These are phyloP conservation scores for Hypoxylon subgilvum DNA, from an alignment of 495 filamentous ascomycete species.

Conservation along the genomic window DNA sequence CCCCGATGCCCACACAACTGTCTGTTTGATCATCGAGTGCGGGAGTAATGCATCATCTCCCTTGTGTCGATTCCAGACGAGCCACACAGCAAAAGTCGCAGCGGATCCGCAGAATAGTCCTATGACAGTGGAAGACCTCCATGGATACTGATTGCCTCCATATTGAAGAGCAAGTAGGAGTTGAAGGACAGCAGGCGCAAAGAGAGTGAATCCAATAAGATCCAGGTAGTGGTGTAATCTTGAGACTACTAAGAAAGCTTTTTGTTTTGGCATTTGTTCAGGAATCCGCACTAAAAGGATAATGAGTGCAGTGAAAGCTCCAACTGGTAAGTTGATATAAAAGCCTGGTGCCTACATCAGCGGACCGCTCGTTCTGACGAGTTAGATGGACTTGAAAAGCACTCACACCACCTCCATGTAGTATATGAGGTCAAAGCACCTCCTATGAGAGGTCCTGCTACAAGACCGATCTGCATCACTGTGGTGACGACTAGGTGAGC, in stretches of 20 bases:
- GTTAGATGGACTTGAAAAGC: not conserved
- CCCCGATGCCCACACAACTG: constrained; percentile 27
- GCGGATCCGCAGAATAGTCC: constrained; percentile 52
- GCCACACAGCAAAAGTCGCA: constrained; percentile 47
- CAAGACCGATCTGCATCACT: constrained; percentile 35
- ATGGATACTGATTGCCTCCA: constrained; percentile 53
- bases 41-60: constrained; percentile 51
- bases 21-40: constrained; percentile 16
- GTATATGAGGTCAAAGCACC: constrained; percentile 65
- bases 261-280: constrained; percentile 19
- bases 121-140: constrained; percentile 46
- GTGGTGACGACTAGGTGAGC: constrained; percentile 55
- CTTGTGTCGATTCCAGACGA: constrained; percentile 49
- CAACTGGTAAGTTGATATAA: constrained; percentile 57
- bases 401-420: constrained; percentile 50
- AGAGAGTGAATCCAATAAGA: constrained; percentile 52
- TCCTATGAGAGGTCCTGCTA: constrained; percentile 60
- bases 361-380: not conserved
- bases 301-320: constrained; percentile 36
- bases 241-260: too few relatives aligned
- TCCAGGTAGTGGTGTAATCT: constrained; percentile 45
- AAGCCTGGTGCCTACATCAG: constrained; percentile 48
- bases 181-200: constrained; percentile 52
- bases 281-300: constrained; percentile 56
- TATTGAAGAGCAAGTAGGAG: constrained; percentile 59